Percentiles rank a stretch among this genome's conserved stretches.
Conservation (phyloP, 1,284 basidiomycete species). For the Rhodotorula glutinis region DNA sequence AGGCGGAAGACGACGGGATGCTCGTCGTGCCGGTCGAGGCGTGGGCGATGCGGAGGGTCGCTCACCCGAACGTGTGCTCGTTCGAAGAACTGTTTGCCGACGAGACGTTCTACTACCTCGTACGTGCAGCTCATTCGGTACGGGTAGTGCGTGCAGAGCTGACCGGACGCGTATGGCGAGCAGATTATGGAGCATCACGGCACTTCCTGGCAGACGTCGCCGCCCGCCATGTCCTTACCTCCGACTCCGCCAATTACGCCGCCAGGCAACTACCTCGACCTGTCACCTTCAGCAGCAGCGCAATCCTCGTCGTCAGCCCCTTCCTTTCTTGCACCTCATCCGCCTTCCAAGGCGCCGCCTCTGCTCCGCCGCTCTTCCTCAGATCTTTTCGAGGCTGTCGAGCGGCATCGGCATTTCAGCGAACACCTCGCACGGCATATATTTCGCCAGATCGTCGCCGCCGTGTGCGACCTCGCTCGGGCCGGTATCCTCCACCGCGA, state of each 20-base stretch:
- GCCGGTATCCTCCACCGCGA: constrained; percentile 48
- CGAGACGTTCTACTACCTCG: constrained; percentile 54
- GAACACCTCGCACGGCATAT: constrained; percentile 63
- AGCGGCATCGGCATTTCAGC: constrained; percentile 72
- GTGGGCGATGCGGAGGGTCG: constrained; percentile 68
- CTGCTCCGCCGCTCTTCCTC: constrained; percentile 67
- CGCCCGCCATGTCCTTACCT: neutral
- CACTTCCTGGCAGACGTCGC: constrained; percentile 64
- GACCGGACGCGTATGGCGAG: too few species aligned
- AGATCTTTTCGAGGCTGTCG: constrained; percentile 89
- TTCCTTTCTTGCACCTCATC: neutral
- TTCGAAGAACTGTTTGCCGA: constrained; percentile 82
- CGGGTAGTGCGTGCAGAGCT: neutral
- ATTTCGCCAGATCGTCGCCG: constrained; percentile 47
- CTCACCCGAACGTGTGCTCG: constrained; percentile 67
- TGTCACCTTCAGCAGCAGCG: neutral
- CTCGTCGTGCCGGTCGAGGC: constrained; percentile 70
- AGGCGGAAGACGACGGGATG: constrained; percentile 33
- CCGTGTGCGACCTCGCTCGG: constrained; percentile 45
- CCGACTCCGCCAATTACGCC: constrained; percentile 22
- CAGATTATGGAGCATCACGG: constrained; percentile 84
- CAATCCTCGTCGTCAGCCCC: neutral
- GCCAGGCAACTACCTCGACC: neutral
- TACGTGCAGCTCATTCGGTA: constrained; percentile 1
- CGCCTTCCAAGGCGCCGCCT: neutral